Percentiles rank a stretch among this genome's conserved stretches.
phyloP scores from a whole-genome alignment of 768 basidiomycete genomes.

The Paxillus rubicundulus region DNA sequence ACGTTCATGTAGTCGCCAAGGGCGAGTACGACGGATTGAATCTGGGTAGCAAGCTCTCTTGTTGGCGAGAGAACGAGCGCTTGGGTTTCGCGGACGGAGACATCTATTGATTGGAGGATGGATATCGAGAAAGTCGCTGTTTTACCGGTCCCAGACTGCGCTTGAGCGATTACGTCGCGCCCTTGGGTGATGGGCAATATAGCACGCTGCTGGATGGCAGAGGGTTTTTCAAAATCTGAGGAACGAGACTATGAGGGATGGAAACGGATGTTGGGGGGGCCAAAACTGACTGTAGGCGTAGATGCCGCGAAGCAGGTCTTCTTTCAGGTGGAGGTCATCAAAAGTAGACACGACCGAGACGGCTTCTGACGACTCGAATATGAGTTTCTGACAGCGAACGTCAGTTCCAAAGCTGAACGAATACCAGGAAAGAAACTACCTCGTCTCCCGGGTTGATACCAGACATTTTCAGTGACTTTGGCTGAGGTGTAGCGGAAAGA shows the following conservation, averaged over 20 bases:
- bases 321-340: conserved; percentile 89
- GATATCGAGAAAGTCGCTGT: conserved; percentile 98
- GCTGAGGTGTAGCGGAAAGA: conserved; percentile 37
- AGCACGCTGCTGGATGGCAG: conserved; percentile 97
- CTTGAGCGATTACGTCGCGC: conserved; percentile 98
- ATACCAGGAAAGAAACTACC: conserved; percentile 38
- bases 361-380: conserved; percentile 93
- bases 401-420: conserved; percentile 3
- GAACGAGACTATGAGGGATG: conserved; percentile 3
- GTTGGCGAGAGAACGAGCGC: conserved; percentile 96
- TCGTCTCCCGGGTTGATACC: conserved; percentile 87
- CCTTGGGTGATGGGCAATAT: conserved; percentile 95
- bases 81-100: conserved; percentile 91
- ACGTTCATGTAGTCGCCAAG: conserved; percentile 99
- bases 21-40: conserved; percentile 94
- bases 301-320: conserved; percentile 92
- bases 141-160: conserved; percentile 99
- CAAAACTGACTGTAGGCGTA: conserved; percentile 86
- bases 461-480: conserved; percentile 58
- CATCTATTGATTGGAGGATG: conserved; percentile 96
- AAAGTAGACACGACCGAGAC: conserved; percentile 87
- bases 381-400: conserved; percentile 62
- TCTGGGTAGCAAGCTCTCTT: conserved; percentile 98
- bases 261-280: not conserved
- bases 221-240: conserved; percentile 93